These are phyloP conservation scores for Verticillium dahliae DNA, from an alignment of 2,329 filamentous ascomycete species.

Conservation along the genomic window DNA sequence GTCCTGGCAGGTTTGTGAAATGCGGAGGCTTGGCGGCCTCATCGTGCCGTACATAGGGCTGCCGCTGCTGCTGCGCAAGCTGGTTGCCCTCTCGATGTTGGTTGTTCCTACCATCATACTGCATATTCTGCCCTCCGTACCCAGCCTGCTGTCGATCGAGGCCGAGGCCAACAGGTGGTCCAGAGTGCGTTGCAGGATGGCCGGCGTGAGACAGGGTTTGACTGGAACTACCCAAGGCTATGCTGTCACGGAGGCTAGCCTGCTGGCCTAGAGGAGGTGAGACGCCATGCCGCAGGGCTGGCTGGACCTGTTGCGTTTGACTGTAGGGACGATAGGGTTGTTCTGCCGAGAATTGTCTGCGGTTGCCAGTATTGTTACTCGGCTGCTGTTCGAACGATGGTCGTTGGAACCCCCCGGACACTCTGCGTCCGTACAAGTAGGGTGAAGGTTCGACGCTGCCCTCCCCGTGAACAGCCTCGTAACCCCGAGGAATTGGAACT, in stretches of 20 bases:
- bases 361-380: constrained; percentile 4
- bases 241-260: neutral
- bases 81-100: neutral
- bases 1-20: neutral
- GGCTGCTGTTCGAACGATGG: constrained; percentile 5
- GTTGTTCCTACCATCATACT: neutral
- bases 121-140: neutral
- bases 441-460: constrained; percentile 20
- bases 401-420: constrained; percentile 1
- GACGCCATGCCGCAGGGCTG: neutral
- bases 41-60: neutral
- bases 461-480: constrained; percentile 28
- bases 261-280: neutral
- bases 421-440: constrained; percentile 17
- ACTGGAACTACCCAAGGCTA: neutral
- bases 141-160: neutral
- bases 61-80: neutral
- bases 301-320: constrained; percentile 5
- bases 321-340: constrained; percentile 1
- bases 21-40: neutral
- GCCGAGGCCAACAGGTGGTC: neutral
- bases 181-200: neutral
- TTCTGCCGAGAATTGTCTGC: constrained; percentile 3
- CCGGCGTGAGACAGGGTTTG: neutral
- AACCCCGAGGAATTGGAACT: constrained; percentile 30